phyloP scores from a whole-genome alignment of 1,284 basidiomycete genomes.

The Ceratobasidium sp. region DNA sequence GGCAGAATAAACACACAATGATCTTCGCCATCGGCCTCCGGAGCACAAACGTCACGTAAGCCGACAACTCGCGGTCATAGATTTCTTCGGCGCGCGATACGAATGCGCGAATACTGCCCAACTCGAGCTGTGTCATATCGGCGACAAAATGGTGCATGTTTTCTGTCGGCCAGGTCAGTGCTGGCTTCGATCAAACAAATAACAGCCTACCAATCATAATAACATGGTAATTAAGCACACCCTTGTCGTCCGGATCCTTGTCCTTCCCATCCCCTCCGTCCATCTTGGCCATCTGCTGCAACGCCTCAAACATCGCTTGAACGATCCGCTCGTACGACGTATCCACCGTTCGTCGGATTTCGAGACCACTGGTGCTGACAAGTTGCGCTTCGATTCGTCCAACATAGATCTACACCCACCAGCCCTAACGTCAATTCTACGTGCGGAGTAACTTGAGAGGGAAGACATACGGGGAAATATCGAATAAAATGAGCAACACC shows the following conservation, averaged over 20 bases:
- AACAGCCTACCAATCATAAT: constrained; percentile 86
- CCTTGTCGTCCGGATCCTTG: constrained; percentile 88
- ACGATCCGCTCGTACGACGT: constrained; percentile 89
- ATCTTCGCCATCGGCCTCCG: constrained; percentile 89
- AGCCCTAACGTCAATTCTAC: background rate
- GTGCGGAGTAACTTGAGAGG: background rate
- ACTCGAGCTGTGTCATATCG: constrained; percentile 78
- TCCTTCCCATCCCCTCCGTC: constrained; percentile 72
- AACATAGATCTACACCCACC: constrained; percentile 71
- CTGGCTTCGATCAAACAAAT: too few relatives aligned
- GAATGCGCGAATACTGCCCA: constrained; percentile 77
- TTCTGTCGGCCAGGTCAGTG: constrained; percentile 66
- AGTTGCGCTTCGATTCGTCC: constrained; percentile 88
- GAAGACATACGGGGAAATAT: constrained; percentile 78
- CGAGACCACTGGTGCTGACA: constrained; percentile 79
- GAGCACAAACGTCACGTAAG: constrained; percentile 90
- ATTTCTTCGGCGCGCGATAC: constrained; percentile 82
- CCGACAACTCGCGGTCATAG: constrained; percentile 87
- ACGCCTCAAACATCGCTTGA: constrained; percentile 88
- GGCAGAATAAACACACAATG: constrained; percentile 67
- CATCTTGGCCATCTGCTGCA: constrained; percentile 95
- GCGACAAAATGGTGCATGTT: constrained; percentile 96
- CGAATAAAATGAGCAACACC: constrained; percentile 95
- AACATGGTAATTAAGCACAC: constrained; percentile 95
- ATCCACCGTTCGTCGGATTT: constrained; percentile 85